Evolutionary conservation across 805 yeast species (phyloP), one percentile per base, ranked within the genome.

Genomic region (Dipodascus geniculatus): DNA sequence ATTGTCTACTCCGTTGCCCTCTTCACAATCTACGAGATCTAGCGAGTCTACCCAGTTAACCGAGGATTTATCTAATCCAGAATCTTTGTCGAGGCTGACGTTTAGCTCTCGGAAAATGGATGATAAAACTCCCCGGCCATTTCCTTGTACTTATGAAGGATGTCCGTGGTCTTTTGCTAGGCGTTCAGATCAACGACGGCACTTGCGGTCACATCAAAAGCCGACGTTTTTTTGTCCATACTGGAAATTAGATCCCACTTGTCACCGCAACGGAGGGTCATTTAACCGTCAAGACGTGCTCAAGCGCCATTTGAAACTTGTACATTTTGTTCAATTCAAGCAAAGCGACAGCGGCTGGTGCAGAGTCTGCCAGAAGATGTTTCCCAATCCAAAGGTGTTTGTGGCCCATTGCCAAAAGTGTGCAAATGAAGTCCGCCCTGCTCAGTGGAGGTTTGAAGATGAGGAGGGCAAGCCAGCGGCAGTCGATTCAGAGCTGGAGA

Each of bases 261-360:
- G 90, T 64, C 93, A 85, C 65, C 73, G 85, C 53, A 83, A 83
- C 58, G 87, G 85, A 20, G 90, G 91, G 16, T 78, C 87, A 0
- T 85, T 85, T 68, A 81, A 80, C 60, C 72, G 93, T 48, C 68
- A 83, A 56, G 93, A 85, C 62, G 90, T 85, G 28, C 70, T 85
- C 57, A 85, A 85, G 59, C 73, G 93, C 48, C 93, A 85, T 66
- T 68, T 85, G 53, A 73, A 78, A 52, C 71, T 85, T 44, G 87
- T 85, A 48, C 93, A 85, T 66, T 82, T 74, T 63, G 80, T 79
- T 31, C 79, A 65, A 55, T 65, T 63, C 61, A 65, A 61, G 65
- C 64, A 73, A 54, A 74, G 75, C 23, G 86, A 80, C 53, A 73
- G 80, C 2, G 91, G 91, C 14, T 78, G 79, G 74, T 85, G 93